phyloP scores from a whole-genome alignment of 495 filamentous ascomycete genomes.

The Penicillium lividum region DNA sequence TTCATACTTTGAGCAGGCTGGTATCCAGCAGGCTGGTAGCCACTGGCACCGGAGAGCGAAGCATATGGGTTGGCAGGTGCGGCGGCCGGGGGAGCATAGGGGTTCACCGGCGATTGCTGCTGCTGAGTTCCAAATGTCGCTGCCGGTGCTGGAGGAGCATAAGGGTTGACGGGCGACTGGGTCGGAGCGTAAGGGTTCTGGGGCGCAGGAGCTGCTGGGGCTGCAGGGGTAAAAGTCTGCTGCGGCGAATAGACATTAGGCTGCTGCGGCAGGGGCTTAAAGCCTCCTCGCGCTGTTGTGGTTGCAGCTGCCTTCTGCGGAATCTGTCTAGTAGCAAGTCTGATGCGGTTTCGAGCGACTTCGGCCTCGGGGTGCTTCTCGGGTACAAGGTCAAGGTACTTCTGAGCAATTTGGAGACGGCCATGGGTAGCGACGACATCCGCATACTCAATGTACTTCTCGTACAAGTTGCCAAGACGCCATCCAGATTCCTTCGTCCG shows the following conservation, averaged over 20 bases:
- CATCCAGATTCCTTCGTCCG: slow-evolving; percentile 68
- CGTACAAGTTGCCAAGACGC: slow-evolving; percentile 87
- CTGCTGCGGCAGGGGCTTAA: slow-evolving; percentile 42
- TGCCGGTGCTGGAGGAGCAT: slow-evolving; percentile 13
- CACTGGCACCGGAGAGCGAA: slow-evolving; percentile 38
- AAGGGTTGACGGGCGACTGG: background rate
- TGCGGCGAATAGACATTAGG: slow-evolving; percentile 43
- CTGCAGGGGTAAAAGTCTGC: slow-evolving; percentile 37
- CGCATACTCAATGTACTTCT: slow-evolving; percentile 95
- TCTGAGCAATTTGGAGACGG: slow-evolving; percentile 80
- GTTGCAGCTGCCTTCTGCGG: slow-evolving; percentile 36
- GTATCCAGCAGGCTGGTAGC: slow-evolving; percentile 47
- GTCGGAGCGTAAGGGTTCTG: slow-evolving; percentile 34
- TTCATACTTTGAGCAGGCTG: slow-evolving; percentile 48
- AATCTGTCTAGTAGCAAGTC: slow-evolving; percentile 76
- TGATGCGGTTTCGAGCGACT: slow-evolving; percentile 81
- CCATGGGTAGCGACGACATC: slow-evolving; percentile 92
- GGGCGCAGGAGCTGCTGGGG: slow-evolving; percentile 29
- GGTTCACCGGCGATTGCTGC: slow-evolving; percentile 23
- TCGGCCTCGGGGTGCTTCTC: slow-evolving; percentile 85
- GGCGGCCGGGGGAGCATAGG: slow-evolving; percentile 35
- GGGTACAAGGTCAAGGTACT: slow-evolving; percentile 88
- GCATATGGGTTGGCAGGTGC: slow-evolving; percentile 61
- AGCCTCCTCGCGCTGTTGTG: slow-evolving; percentile 23
- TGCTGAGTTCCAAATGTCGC: slow-evolving; percentile 12